Base-by-base conservation (phyloP, 306 rosid species). In the Gynostemma pentaphyllum region DNA sequence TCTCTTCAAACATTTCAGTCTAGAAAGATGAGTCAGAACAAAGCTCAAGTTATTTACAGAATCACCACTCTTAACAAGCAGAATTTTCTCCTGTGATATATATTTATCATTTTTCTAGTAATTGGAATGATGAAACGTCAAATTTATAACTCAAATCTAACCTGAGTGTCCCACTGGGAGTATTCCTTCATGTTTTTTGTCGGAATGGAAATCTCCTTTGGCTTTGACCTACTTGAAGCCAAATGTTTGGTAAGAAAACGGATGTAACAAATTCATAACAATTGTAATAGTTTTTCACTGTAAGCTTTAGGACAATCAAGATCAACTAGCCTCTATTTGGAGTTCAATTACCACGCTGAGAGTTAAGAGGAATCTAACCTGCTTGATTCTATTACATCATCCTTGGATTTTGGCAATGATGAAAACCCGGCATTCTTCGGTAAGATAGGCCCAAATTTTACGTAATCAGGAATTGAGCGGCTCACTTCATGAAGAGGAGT, bases 401-500 rank as follows among this genome's bases (percentile, higher is more conserved):
- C 78, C 61, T 82, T 74, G 45, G 81, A 66, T 68, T 69, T 77
- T 64, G 76, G 69, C 21, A 73, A 27, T 62, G 80, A 67, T 61
- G 96, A 80, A 82, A 91, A 82, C 14, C 92, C 98, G 2, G 96
- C 89, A 74, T 85, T 91, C 75, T 70, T 88, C 18, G 98, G 98
- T 83, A 91, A 85, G 49, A 91, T 88, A 62, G 98, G 96, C 62
- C 95, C 96, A 60, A 91, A 91, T 67, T 91, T 91, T 10, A 88
- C 87, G 30, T 79, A 87, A 80, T 87, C 96, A 22, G 98, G 96
- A 79, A 91, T 57, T 5, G 92, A 83, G 36, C 80, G 51, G 75
- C 90, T 88, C 71, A 91, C 79, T 78, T 91, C 98, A 72, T 83
- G 96, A 81, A 85, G 71, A 70, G 96, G 96, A 64, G 96, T 88